Base-by-base conservation (phyloP, 2,329 filamentous ascomycete genomes). In the Cladosporium sp. region DNA sequence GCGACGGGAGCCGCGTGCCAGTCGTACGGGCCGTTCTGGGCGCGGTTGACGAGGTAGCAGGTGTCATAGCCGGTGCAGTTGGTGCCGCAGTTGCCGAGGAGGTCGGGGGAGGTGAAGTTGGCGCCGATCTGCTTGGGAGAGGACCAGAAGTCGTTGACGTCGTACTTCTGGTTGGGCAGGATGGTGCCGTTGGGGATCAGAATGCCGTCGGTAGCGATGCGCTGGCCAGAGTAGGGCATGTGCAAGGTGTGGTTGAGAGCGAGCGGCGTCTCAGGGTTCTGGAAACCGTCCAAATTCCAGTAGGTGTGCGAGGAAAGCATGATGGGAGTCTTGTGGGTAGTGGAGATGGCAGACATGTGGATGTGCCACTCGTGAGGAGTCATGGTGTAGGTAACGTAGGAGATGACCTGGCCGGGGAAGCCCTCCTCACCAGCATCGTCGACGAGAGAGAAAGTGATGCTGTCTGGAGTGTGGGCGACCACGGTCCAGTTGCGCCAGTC, bases 61-160 rank as follows among this genome's bases (percentile, higher is more conserved):
- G 79, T 92, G 70, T 93, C 92, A 73, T 96, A 96, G 28, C 93
- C 93, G 0, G 84, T 88, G 78, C 93, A 97, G 73, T 84, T 85
- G 63, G 80, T 82, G 15, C 92, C 92, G 71, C 93, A 97, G 75
- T 93, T 90, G 42, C 84, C 85, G 8, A 80, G 64, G 2, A 92
- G 77, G 51, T 84, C 85, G 0, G 83, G 78, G 52, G 84, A 80
- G 20, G 79, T 75, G 55, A 90, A 81, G 65, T 89, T 86, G 37
- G 85, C 78, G 28, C 92, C 91, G 51, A 97, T 79, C 66, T 90
- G 82, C 79, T 95, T 96, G 9, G 90, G 88, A 25, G 81, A 74
- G 51, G 85, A 89, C 87, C 92, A 96, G 77, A 92, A 90, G 73
- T 92, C 88, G 66, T 92, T 89, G 63, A 90, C 85, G 0, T 85